These are phyloP conservation scores for Anaeramoeba ignava DNA, from an alignment of 78 protist species.

Conservation along the genomic window DNA sequence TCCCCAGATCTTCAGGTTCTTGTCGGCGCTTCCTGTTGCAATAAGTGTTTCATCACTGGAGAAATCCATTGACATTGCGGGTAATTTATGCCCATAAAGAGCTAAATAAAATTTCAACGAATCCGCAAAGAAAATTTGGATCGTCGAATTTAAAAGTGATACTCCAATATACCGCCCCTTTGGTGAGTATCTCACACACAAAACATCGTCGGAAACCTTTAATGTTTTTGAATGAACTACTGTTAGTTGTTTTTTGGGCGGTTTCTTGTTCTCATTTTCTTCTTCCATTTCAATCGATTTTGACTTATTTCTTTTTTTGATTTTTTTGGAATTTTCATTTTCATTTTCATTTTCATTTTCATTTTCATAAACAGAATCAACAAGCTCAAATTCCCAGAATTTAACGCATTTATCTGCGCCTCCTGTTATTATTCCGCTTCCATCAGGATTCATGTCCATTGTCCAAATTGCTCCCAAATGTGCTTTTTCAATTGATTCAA, in stretches of 20 bases:
- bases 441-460: conserved; percentile 26
- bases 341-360: background rate
- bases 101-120: conserved; percentile 70
- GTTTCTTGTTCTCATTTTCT: background rate
- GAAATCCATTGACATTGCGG: conserved; percentile 66
- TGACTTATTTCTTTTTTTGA: background rate
- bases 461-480: conserved; percentile 23
- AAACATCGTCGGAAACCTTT: conserved; percentile 61
- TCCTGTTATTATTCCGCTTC: conserved; percentile 56
- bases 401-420: conserved; percentile 61
- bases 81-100: conserved; percentile 92
- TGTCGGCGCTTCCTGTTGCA: conserved; percentile 83
- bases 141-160: conserved; percentile 70
- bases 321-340: background rate
- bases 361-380: background rate
- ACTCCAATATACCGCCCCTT: conserved; percentile 51
- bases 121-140: conserved; percentile 66
- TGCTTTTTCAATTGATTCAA: conserved; percentile 9
- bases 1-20: conserved; percentile 84
- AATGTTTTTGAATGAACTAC: conserved; percentile 36
- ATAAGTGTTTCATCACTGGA: conserved; percentile 60
- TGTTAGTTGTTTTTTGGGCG: conserved; percentile 15
- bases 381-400: conserved; percentile 78
- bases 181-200: conserved; percentile 31
- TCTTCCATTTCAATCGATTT: background rate